Base-by-base conservation (phyloP, 2,329 filamentous ascomycete species). In the Neonectria punicea region DNA sequence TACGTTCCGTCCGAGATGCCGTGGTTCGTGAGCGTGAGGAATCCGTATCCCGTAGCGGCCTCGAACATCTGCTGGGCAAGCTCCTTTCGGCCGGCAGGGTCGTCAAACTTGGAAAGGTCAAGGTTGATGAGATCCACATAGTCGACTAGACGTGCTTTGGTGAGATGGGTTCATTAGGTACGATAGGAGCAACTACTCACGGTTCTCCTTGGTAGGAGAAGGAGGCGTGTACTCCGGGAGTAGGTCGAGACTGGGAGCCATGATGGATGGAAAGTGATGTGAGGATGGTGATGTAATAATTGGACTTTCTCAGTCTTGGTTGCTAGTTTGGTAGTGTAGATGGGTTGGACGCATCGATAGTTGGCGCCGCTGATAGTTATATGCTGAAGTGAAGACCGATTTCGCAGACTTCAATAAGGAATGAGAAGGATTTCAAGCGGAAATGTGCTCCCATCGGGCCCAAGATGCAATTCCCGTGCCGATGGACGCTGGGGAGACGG, bases 61-160 rank as follows among this genome's bases (percentile, higher is more conserved):
- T 77, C 72, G 58, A 71, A 77, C 25, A 78, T 68, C 10, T 69
- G 59, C 11, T 62, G 67, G n/a, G 75, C 74, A 10, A 80, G 70
- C 50, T 73, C 65, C 53, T 76, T 68, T 8, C 70, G 58, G 16
- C 64, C 66, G 9, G 13, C 63, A 2, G 75, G 75, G 43, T 71
- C 65, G 41, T 75, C 73, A 22, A 75, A 75, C 49, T 73, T 72
- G 39, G 73, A 69, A 44, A 75, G 67, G 36, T 75, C 74, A 25
- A 75, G 58, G 51, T 74, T 74, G 10, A 72, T 66, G 13, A 76
- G 69, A 14, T 75, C 68, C 46, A 74, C 70, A 66, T 74, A 76
- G 57, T 76, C 74, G 62, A 73, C 68, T 70, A 32, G 6, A 9
- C 18, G 10, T 10, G 2, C 2, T 5, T 5, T 18, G 1, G 36